A percentile compares a stretch with the other conserved stretches of the same genome.
phyloP scores from a whole-genome alignment of 1,139 yeast genomes.

The Lodderomyces theae region DNA sequence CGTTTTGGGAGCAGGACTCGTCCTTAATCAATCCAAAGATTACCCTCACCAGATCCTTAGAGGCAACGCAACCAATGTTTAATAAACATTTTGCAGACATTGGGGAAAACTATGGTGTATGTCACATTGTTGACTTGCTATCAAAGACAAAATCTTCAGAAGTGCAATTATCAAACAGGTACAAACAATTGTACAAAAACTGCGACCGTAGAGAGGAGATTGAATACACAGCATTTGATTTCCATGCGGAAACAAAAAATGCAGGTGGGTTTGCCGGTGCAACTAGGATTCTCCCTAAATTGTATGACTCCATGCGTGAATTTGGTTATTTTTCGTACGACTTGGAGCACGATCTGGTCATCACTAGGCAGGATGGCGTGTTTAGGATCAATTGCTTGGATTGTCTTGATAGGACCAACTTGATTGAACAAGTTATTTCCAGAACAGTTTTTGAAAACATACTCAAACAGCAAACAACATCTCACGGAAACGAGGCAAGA shows the following conservation, averaged over 20 bases:
- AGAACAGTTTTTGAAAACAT: constrained; percentile 61
- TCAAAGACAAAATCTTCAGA: constrained; percentile 76
- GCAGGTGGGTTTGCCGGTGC: constrained; percentile 88
- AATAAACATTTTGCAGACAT: constrained; percentile 73
- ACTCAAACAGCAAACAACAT: constrained; percentile 45
- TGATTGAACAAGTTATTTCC: constrained; percentile 82
- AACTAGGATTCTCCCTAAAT: constrained; percentile 58
- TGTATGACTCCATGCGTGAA: constrained; percentile 64
- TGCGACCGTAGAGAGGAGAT: constrained; percentile 49
- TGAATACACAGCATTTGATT: constrained; percentile 79
- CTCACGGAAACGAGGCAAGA: constrained; percentile 19
- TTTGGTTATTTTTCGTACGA: constrained; percentile 81
- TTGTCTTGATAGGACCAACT: constrained; percentile 91
- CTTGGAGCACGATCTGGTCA: constrained; percentile 43
- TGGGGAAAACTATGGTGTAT: constrained; percentile 74
- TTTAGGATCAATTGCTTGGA: constrained; percentile 93
- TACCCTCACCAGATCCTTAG: constrained; percentile 79
- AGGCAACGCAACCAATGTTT: constrained; percentile 91
- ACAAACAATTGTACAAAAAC: constrained; percentile 51
- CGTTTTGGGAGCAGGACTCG: constrained; percentile 98
- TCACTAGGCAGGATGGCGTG: constrained; percentile 81
- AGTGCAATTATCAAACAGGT: constrained; percentile 66
- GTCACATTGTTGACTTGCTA: constrained; percentile 80
- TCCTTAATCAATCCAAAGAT: constrained; percentile 81
- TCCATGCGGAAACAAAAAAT: constrained; percentile 82